These are phyloP conservation scores for Trifolium repens DNA, from an alignment of 306 rosid species.

Conservation along the genomic window DNA sequence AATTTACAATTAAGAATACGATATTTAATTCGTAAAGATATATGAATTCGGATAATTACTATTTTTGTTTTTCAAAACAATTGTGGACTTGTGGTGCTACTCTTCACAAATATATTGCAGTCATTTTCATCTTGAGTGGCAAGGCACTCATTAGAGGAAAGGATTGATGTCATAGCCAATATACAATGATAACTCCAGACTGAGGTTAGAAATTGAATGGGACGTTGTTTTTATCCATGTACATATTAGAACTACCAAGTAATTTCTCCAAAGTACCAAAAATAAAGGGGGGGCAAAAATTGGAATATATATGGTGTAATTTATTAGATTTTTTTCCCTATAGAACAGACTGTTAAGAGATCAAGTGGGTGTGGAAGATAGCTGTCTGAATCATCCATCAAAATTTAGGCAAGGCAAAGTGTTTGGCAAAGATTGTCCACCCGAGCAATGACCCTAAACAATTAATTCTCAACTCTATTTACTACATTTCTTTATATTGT, in stretches of 20 bases:
- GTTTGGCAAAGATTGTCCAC: constrained; percentile 44
- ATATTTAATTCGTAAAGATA: not conserved
- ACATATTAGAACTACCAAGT: constrained; percentile 10
- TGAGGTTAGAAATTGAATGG: not conserved
- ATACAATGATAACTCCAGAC: not conserved
- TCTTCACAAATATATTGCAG: not conserved
- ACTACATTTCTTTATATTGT: not conserved
- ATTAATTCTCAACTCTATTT: constrained; percentile 31
- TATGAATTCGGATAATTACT: not conserved
- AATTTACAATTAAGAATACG: too few relatives aligned
- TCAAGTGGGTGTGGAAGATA: constrained; percentile 40
- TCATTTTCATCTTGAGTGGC: constrained; percentile 6
- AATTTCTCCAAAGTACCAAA: not conserved
- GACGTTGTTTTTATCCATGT: not conserved
- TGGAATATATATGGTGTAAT: constrained; percentile 6
- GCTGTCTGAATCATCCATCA: constrained; percentile 37
- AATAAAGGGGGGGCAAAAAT: not conserved
- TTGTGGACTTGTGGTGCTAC: not conserved
- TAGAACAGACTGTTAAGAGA: not conserved
- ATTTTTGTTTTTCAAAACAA: not conserved
- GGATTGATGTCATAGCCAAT: constrained; percentile 4
- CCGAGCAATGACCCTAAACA: constrained; percentile 40
- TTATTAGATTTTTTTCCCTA: not conserved
- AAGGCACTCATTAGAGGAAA: not conserved
- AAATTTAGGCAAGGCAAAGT: constrained; percentile 44